Evolutionary conservation across 805 yeast genomes (phyloP).

Genomic region (Starmerella davenportii): DNA sequence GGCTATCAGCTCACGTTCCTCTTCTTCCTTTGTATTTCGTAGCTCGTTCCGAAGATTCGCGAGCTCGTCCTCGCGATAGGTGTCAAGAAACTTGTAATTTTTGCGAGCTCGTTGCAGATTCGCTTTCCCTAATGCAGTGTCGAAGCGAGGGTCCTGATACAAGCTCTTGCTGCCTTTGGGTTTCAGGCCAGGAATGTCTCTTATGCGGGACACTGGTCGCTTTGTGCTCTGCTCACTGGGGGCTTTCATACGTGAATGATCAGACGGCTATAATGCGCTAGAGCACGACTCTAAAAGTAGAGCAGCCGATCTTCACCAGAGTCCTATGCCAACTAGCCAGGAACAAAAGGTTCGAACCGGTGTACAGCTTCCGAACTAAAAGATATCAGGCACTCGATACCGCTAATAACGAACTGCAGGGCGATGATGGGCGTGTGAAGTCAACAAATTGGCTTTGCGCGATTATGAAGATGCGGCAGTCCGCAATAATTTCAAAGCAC

Average conservation of each 20-base stretch:
- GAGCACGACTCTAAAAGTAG: too few relatives aligned
- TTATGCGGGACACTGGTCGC: constrained; percentile 44
- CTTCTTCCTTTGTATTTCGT: constrained; percentile 28
- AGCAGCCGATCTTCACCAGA: too few relatives aligned
- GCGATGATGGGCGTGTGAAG: too few relatives aligned
- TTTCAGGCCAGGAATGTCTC: constrained; percentile 40
- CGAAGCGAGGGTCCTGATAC: constrained; percentile 75
- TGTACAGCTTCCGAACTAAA: too few relatives aligned
- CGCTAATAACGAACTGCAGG: too few relatives aligned
- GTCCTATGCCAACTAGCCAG: too few relatives aligned
- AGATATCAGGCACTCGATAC: too few relatives aligned
- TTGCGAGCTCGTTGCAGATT: constrained; percentile 49
- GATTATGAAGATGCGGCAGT: too few relatives aligned
- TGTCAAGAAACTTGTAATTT: constrained; percentile 72
- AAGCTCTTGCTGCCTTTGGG: constrained; percentile 25
- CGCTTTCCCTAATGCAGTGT: constrained; percentile 73
- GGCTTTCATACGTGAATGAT: constrained; percentile 79
- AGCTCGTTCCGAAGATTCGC: constrained; percentile 37
- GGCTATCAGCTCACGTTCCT: constrained; percentile 24
- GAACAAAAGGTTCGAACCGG: too few relatives aligned
- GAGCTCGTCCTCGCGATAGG: constrained; percentile 63
- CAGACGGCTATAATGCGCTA: too few relatives aligned
- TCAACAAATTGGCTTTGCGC: too few relatives aligned
- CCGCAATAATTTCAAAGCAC: too few relatives aligned
- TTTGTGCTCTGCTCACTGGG: constrained; percentile 69